A percentile compares a stretch with the other conserved stretches of the same genome.
These are phyloP conservation scores for Helianthus tuberosus DNA, from an alignment of 129 eudicot species.

Conservation along the genomic window DNA sequence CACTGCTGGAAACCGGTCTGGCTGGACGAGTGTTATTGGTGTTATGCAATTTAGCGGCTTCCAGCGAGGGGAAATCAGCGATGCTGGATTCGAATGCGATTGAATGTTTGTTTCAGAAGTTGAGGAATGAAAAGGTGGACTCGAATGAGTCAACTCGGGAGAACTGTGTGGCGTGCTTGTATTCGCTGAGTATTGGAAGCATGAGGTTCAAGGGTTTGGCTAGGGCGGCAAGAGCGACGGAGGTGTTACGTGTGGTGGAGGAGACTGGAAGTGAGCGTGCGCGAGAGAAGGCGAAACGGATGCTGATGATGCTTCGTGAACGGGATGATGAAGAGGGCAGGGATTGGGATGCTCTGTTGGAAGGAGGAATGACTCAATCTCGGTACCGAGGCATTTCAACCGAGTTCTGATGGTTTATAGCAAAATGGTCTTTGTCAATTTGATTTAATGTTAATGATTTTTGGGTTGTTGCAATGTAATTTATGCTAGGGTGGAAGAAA, in stretches of 20 bases:
- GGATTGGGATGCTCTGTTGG: slow-evolving; percentile 76
- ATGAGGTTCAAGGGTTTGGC: slow-evolving; percentile 90
- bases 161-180: slow-evolving; percentile 77
- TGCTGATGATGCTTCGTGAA: slow-evolving; percentile 61
- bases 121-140: slow-evolving; percentile 43
- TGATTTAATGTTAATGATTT: slow-evolving; percentile 11
- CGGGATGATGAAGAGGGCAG: slow-evolving; percentile 54
- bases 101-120: slow-evolving; percentile 56
- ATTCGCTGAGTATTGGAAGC: slow-evolving; percentile 86
- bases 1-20: slow-evolving; percentile 48
- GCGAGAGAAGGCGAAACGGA: slow-evolving; percentile 75
- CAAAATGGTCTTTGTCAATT: background rate
- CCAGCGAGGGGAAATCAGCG: slow-evolving; percentile 73
- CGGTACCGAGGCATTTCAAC: slow-evolving; percentile 68
- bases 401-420: slow-evolving; percentile 46
- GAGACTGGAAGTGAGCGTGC: slow-evolving; percentile 76
- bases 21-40: slow-evolving; percentile 72
- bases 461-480: slow-evolving; percentile 25
- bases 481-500: slow-evolving; percentile 19
- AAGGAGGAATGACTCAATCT: slow-evolving; percentile 63
- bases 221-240: slow-evolving; percentile 62
- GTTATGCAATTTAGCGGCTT: slow-evolving; percentile 76
- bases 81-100: slow-evolving; percentile 80
- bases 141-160: slow-evolving; percentile 77
- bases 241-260: slow-evolving; percentile 81